phyloP scores from a whole-genome alignment of 2,329 filamentous ascomycete species.

The Paecilomyces sp. region DNA sequence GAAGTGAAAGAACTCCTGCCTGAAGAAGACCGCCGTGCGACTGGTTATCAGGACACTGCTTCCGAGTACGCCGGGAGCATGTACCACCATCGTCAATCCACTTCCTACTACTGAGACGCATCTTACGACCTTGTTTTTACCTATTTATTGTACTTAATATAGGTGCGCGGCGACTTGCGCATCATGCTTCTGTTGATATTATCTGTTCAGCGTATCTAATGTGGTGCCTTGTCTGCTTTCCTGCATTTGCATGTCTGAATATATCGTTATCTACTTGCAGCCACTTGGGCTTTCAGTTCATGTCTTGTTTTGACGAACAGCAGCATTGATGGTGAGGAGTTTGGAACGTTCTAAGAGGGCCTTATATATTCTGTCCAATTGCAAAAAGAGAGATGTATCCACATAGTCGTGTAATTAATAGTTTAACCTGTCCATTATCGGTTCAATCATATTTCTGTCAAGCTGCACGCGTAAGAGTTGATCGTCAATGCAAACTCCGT shows the following conservation, averaged over 20 bases:
- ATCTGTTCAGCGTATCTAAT: not conserved
- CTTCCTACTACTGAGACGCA: conserved; percentile 25
- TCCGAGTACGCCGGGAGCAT: conserved; percentile 40
- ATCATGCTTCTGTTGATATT: not conserved
- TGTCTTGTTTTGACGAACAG: not conserved
- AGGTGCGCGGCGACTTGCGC: not conserved
- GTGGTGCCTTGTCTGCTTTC: not conserved
- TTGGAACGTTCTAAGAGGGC: not conserved
- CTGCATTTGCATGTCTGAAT: not conserved
- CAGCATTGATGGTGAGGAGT: not conserved
- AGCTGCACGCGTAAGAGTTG: not conserved
- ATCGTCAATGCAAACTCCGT: not conserved
- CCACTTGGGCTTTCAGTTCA: not conserved
- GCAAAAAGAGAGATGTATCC: not conserved
- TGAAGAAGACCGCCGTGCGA: conserved; percentile 70
- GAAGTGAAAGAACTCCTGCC: conserved; percentile 87
- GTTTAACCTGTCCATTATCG: not conserved
- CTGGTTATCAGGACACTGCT: conserved; percentile 58
- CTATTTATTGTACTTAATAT: not conserved
- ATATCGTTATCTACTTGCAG: not conserved
- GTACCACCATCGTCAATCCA: conserved; percentile 33
- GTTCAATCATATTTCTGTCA: not conserved
- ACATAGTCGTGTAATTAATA: not conserved
- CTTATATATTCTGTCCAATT: not conserved
- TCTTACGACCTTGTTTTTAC: not conserved